phyloP scores from a whole-genome alignment of 2,329 filamentous ascomycete genomes.

The Trichoderma gracile region DNA sequence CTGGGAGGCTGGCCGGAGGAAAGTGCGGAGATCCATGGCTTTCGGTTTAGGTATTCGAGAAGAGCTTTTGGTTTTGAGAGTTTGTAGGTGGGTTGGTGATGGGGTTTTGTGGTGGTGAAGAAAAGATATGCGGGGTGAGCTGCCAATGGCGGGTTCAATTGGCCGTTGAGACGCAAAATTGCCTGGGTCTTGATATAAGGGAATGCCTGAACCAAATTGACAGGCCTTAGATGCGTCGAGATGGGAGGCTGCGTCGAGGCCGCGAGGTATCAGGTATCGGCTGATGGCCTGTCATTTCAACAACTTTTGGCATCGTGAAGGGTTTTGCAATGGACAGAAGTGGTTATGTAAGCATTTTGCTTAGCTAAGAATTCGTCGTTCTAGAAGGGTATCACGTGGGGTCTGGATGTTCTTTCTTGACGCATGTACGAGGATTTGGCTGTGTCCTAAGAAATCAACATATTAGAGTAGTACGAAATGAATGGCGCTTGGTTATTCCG shows the following conservation, averaged over 20 bases:
- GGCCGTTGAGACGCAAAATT: too few relatives aligned
- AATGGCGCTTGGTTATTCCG: too few relatives aligned
- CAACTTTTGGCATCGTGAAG: slow-evolving; percentile 1
- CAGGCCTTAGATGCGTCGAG: slow-evolving; percentile 26
- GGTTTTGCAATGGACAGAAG: not conserved
- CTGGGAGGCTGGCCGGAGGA: slow-evolving; percentile 40
- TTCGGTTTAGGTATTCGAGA: too few relatives aligned
- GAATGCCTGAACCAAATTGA: not conserved
- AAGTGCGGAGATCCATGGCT: slow-evolving; percentile 42
- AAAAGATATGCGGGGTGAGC: not conserved
- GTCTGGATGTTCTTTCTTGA: not conserved
- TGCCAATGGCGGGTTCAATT: not conserved
- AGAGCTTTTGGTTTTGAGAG: too few relatives aligned
- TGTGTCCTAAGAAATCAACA: too few relatives aligned
- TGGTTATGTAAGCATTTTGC: not conserved
- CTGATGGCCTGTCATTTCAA: not conserved
- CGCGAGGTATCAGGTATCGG: not conserved
- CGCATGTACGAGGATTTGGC: too few relatives aligned
- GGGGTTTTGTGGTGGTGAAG: not conserved
- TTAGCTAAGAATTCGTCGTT: not conserved
- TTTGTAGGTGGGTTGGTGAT: not conserved
- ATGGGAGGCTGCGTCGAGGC: not conserved
- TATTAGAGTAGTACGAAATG: too few relatives aligned
- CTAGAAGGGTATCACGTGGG: not conserved
- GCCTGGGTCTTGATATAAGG: not conserved